Evolutionary conservation across 148 eudicot genomes (phyloP).

Genomic region (Nepenthes gracilis): DNA sequence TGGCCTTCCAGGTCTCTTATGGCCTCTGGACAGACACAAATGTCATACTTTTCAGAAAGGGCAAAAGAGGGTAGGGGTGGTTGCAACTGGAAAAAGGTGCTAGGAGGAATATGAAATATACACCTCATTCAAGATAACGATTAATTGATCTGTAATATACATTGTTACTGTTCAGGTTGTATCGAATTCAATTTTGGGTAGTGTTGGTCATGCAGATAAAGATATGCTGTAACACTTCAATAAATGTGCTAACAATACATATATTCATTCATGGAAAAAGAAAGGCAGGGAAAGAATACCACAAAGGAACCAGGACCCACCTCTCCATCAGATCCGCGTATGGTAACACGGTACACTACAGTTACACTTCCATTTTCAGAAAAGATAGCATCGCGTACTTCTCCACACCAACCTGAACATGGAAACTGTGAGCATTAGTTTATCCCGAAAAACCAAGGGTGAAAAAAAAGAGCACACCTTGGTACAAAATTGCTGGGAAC

Average conservation of each 20-base stretch:
- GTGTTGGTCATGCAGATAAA: too few species aligned
- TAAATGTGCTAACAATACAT: not conserved
- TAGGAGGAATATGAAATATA: too few species aligned
- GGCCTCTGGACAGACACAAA: too few species aligned
- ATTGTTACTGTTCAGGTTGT: too few species aligned
- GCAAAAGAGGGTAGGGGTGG: too few species aligned
- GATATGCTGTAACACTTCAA: not conserved
- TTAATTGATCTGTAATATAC: too few species aligned
- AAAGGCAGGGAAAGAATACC: not conserved
- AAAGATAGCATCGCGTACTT: constrained; percentile 92
- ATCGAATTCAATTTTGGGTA: too few species aligned
- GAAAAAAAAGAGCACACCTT: not conserved
- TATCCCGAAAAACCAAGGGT: too few species aligned
- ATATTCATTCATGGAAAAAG: not conserved
- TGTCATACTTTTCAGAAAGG: too few species aligned
- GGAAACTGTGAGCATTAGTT: constrained; percentile 4
- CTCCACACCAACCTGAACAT: constrained; percentile 94
- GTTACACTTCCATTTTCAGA: constrained; percentile 87
- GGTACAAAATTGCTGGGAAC: not conserved
- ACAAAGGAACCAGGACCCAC: constrained; percentile 23
- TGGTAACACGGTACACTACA: constrained; percentile 90
- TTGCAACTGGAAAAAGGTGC: too few species aligned
- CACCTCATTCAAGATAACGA: too few species aligned
- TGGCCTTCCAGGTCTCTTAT: too few species aligned
- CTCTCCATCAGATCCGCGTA: constrained; percentile 97